phyloP scores from a whole-genome alignment of 2,329 filamentous ascomycete species.

The Chalara sp. region DNA sequence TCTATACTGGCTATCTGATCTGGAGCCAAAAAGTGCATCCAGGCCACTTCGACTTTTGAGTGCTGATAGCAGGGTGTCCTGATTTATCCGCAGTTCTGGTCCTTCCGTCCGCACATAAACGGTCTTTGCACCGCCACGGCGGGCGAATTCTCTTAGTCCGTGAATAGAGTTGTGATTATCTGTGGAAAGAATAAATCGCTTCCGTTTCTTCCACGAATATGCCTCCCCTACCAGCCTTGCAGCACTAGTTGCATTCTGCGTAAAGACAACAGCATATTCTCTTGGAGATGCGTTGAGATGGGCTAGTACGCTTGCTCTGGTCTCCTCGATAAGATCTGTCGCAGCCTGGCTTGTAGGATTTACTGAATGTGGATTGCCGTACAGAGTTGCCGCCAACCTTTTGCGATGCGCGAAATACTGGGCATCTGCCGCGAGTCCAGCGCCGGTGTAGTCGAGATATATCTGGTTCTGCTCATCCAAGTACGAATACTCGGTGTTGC shows the following conservation, averaged over 20 bases:
- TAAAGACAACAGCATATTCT: conserved; percentile 36
- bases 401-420: conserved; percentile 28
- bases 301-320: conserved; percentile 27
- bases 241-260: conserved; percentile 33
- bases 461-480: conserved; percentile 32
- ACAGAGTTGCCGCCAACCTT: conserved; percentile 25
- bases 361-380: conserved; percentile 35
- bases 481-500: conserved; percentile 29
- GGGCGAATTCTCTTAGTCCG: conserved; percentile 32
- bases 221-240: conserved; percentile 33
- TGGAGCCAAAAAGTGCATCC: not conserved
- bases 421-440: conserved; percentile 28
- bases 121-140: conserved; percentile 17
- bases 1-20: not conserved
- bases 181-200: conserved; percentile 29
- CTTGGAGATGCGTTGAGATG: conserved; percentile 29
- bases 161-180: conserved; percentile 39
- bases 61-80: conserved; percentile 17
- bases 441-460: conserved; percentile 36
- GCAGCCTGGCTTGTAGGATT: conserved; percentile 32
- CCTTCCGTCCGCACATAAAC: conserved; percentile 26
- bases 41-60: conserved; percentile 14
- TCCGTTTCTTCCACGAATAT: conserved; percentile 27
- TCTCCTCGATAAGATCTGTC: conserved; percentile 27
- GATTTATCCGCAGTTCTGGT: conserved; percentile 26